Percentiles rank a stretch among this genome's conserved stretches.
Evolutionary conservation across 345 rosid species (phyloP).

Genomic region (Syzygium grande): DNA sequence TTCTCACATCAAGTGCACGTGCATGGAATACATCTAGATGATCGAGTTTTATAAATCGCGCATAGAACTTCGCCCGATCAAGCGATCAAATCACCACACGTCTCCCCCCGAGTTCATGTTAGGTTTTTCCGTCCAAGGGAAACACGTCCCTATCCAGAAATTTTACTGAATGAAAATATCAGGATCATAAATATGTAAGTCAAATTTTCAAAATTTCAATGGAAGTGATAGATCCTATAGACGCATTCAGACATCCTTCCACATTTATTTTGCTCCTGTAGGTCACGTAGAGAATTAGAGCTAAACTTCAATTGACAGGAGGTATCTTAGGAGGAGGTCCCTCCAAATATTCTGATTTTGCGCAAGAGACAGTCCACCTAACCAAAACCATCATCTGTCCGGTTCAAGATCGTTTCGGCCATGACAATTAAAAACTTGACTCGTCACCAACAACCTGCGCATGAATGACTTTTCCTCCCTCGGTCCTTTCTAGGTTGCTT

Average conservation of each 20-base stretch:
- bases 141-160: background rate
- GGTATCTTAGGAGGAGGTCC: background rate
- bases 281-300: background rate
- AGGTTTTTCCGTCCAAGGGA: background rate
- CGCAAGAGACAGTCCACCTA: background rate
- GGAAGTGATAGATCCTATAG: background rate
- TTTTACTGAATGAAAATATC: background rate
- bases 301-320: background rate
- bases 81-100: background rate
- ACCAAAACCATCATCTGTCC: background rate
- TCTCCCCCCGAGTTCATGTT: background rate
- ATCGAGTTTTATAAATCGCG: rapidly evolving
- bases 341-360: background rate
- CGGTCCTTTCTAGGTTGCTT: background rate
- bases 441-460: background rate
- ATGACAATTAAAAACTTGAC: background rate
- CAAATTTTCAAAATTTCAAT: background rate
- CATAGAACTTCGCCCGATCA: rapidly evolving
- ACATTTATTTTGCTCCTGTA: background rate
- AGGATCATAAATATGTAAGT: background rate
- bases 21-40: background rate
- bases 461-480: background rate
- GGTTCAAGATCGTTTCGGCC: background rate
- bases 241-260: background rate
- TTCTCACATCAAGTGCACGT: background rate